Percentiles rank a stretch among this genome's conserved stretches.
phyloP scores from a whole-genome alignment of 495 filamentous ascomycete species.

The Talaromyces wortmannii region DNA sequence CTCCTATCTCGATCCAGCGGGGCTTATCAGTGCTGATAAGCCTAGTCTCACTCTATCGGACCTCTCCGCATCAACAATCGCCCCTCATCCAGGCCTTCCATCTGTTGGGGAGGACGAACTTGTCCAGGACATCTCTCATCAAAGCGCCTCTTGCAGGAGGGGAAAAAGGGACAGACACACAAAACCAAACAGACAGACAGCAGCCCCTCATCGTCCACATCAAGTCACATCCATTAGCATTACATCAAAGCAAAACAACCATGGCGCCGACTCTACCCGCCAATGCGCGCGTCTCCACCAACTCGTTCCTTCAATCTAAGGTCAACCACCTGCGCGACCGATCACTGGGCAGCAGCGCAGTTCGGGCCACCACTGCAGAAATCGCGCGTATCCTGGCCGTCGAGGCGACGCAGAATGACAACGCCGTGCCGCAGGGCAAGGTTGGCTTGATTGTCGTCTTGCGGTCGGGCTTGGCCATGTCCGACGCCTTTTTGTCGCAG shows the following conservation, averaged over 20 bases:
- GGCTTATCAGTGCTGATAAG: neutral
- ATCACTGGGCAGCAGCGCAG: conserved; percentile 11
- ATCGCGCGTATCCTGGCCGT: conserved; percentile 10
- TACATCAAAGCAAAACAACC: neutral
- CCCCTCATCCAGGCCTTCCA: neutral
- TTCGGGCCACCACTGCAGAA: conserved; percentile 14
- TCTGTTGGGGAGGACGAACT: no score
- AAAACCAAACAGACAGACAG: no score
- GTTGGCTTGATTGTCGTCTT: conserved; percentile 22
- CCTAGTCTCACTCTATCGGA: neutral
- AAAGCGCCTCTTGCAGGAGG: no score
- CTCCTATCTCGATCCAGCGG: neutral
- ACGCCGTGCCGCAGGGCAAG: neutral
- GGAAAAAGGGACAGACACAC: no score
- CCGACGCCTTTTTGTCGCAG: conserved; percentile 16
- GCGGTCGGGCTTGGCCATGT: conserved; percentile 24
- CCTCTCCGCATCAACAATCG: neutral
- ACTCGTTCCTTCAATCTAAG: conserved; percentile 5
- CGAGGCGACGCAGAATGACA: conserved; percentile 8
- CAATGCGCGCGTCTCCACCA: conserved; percentile 9
- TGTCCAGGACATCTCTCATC: no score
- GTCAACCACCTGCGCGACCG: conserved; percentile 18
- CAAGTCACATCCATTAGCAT: neutral
- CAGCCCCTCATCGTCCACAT: neutral
- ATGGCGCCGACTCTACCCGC: conserved; percentile 2